Evolutionary conservation across 108 stramenopile species (phyloP), one percentile per base, ranked within the genome.

Genomic region (Asterionellopsis glacialis): DNA sequence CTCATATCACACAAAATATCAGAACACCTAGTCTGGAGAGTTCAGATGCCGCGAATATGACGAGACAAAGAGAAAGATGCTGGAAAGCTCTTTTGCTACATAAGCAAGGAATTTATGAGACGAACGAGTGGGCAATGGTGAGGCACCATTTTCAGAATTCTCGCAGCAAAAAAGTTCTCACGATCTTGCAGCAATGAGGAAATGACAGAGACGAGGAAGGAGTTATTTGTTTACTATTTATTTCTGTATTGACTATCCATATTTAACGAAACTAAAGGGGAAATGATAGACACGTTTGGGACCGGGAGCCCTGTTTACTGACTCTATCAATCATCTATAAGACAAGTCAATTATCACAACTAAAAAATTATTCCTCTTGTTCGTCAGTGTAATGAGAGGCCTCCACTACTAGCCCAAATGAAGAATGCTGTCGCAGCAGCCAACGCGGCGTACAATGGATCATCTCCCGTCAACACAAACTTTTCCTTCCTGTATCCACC

Each of bases 391-490:
- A 72, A 41, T 64, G 65, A 41, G 66, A 75, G 54, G 66, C 61
- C 48, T 57, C 85, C 49, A 75, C 67, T 38, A 27, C 55, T 73
- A n/a, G 87, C 87, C 81, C 81, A 92, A 11, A 81, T 71, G 18
- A 79, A 57, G 52, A 92, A 92, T 21, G 70, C 61, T 5, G 72
- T 45, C 27, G 91, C 75, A 2, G 85, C 73, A 15, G 76, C 91
- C 1, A 83, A 26, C 0, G 91, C 83, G 40, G 79, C 75, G 66
- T 87, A 89, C 28, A 92, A 55, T 23, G 91, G 87, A 22, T 57
- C 56, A 57, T 57, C 56, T 4, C 61, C 48, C 18, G 55, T 45
- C 7, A 63, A 5, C 9, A 11, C 55, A 63, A 63, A 63, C n/a
- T 21, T 65, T 43, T 73, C 42, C 42, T 75, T 81, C 18, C 67